A percentile compares a stretch with the other conserved stretches of the same genome.
These are phyloP conservation scores for Sabuloglossum arenarium DNA, from an alignment of 495 filamentous ascomycete species.

Conservation along the genomic window DNA sequence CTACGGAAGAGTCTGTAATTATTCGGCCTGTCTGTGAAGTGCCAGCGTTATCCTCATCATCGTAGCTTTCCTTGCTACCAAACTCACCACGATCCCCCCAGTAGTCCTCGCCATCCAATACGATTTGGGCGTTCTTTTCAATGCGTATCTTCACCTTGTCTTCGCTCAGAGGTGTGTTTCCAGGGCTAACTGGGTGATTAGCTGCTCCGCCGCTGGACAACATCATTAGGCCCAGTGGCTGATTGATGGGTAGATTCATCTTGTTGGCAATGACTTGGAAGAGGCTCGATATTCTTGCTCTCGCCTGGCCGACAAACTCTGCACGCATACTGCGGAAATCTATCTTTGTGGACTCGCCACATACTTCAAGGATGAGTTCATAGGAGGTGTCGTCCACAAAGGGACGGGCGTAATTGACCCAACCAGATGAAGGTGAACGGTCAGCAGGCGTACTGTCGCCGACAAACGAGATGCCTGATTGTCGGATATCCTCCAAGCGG, in stretches of 20 bases:
- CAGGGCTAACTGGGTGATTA: conserved; percentile 38
- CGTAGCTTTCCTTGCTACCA: conserved; percentile 7
- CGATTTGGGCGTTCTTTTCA: conserved; percentile 44
- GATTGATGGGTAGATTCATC: conserved; percentile 44
- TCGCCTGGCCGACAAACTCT: conserved; percentile 48
- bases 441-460: conserved; percentile 18
- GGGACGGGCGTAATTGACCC: conserved; percentile 63
- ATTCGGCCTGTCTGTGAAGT: too few species aligned
- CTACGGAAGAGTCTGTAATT: too few species aligned
- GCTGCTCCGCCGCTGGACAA: conserved; percentile 27
- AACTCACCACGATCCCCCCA: conserved; percentile 6
- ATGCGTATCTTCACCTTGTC: conserved; percentile 47
- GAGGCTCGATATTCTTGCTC: conserved; percentile 46
- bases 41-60: conserved; percentile 1
- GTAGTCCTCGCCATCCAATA: conserved; percentile 41
- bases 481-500: conserved; percentile 64
- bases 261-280: conserved; percentile 68
- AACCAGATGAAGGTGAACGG: conserved; percentile 21
- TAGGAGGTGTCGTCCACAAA: conserved; percentile 52
- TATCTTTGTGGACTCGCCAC: conserved; percentile 42
- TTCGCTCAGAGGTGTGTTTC: conserved; percentile 48
- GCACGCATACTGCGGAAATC: conserved; percentile 34
- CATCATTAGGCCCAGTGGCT: conserved; percentile 49
- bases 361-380: conserved; percentile 66
- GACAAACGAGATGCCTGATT: conserved; percentile 53